Conservation (phyloP, 192 early-diverging fungal species). For the Backusella circina region DNA sequence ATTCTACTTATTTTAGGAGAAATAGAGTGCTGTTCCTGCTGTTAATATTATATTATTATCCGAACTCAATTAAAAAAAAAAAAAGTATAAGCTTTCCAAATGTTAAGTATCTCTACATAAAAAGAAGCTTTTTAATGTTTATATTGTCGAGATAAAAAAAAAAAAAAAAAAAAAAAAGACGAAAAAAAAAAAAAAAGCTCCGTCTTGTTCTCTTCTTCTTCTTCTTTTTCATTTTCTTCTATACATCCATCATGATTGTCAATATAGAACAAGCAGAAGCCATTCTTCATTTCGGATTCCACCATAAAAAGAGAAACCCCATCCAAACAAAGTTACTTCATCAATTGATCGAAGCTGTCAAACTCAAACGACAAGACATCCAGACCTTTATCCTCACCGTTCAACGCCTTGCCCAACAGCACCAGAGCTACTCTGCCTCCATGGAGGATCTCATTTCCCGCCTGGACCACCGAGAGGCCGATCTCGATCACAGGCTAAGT, state of each 20-base stretch:
- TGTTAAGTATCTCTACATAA: too few species aligned
- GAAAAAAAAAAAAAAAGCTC: not conserved
- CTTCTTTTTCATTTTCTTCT: not conserved
- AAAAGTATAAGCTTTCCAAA: not conserved
- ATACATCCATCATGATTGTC: not conserved
- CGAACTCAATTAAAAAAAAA: too few species aligned
- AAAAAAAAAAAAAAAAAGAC: not conserved
- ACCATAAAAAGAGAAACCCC: not conserved
- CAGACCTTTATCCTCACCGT: not conserved
- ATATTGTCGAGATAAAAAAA: not conserved
- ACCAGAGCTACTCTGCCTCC: not conserved
- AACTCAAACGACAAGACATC: not conserved
- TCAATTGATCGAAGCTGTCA: not conserved
- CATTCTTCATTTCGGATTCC: not conserved
- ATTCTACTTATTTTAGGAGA: not conserved
- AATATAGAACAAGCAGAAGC: slow-evolving; percentile 8
- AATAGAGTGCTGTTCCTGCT: not conserved
- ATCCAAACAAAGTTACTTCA: not conserved
- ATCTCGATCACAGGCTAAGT: not conserved
- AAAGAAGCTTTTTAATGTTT: not conserved
- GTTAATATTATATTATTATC: not conserved
- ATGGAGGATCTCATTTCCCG: not conserved
- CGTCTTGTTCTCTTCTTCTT: not conserved
- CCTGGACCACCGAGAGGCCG: not conserved
- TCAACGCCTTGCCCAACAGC: not conserved